These are phyloP conservation scores for Aspergillus brunneoviolaceus DNA, from an alignment of 2,329 filamentous ascomycete genomes.

Conservation along the genomic window DNA sequence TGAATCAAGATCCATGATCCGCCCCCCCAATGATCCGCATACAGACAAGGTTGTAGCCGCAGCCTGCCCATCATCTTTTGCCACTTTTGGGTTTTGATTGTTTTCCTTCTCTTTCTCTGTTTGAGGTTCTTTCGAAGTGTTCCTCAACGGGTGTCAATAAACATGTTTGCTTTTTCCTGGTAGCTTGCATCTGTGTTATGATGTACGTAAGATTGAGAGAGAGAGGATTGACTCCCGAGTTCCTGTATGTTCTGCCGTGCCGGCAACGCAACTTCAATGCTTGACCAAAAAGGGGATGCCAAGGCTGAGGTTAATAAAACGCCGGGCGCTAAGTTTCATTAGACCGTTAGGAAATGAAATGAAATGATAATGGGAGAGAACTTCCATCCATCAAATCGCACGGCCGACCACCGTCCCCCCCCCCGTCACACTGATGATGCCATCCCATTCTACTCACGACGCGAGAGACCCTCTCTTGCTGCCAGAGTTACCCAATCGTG, in stretches of 20 bases:
- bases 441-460: not conserved
- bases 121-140: not conserved
- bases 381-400: not conserved
- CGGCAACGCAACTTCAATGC: not conserved
- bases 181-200: not conserved
- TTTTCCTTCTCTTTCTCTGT: too few relatives aligned
- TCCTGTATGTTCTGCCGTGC: not conserved
- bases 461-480: not conserved
- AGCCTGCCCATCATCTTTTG: not conserved
- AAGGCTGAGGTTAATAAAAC: conserved; percentile 19
- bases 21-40: not conserved
- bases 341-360: not conserved
- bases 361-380: not conserved
- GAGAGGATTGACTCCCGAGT: not conserved
- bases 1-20: not conserved
- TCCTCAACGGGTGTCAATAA: not conserved
- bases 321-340: conserved; percentile 11
- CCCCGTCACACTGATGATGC: not conserved
- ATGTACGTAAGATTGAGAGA: not conserved
- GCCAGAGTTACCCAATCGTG: not conserved
- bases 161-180: not conserved
- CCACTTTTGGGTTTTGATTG: too few relatives aligned
- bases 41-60: conserved; percentile 4
- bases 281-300: conserved; percentile 8
- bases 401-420: not conserved